Base-by-base conservation (phyloP, 495 filamentous ascomycete genomes). In the Beverwykella pulmonaria region DNA sequence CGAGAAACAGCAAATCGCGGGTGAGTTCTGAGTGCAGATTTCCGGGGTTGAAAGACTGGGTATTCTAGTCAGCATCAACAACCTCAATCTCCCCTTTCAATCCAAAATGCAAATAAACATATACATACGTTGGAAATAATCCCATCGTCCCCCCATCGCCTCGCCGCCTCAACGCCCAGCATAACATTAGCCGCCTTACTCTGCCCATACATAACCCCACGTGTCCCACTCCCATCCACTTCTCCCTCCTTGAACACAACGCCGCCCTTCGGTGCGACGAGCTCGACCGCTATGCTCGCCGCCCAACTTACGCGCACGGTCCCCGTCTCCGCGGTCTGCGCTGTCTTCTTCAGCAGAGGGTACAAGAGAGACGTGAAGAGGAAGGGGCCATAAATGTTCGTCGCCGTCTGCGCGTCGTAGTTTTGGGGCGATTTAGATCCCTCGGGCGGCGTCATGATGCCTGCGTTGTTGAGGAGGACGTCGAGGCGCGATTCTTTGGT, bases 401-500 rank as follows among this genome's bases (percentile, higher is more conserved):
- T 82, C 9, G 72, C 78, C 20, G 82, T 70, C 59, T 83, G 76
- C 2, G 83, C 64, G 48, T 84, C 83, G 65, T 79, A 73, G 25
- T 76, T 77, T 63, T 75, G 74, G 0, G 66, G 54, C n/a, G 74
- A 72, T 17, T 69, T 73, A 25, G 60, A 75, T 27, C 76, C 82
- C 0, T 15, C 36, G 1, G 81, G 79, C 0, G 78, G 76, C 17
- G 63, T 55, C 75, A 79, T 79, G 41, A 86, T 76, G n/a, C 65
- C 71, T 23, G 76, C 83, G 10, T 82, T 82, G 71, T 85, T 86
- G 62, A 82, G 15, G 1, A 86, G 73, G 50, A 82, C 78, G 74
- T 86, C 77, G 27, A 86, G 76, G 4, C 75, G 63, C 1, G 55
- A 32, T 63, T 85, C 81, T 41, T 71, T 72, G 0, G 19, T 14